phyloP scores from a whole-genome alignment of 2,329 filamentous ascomycete genomes.

The Penicillium polonicum region DNA sequence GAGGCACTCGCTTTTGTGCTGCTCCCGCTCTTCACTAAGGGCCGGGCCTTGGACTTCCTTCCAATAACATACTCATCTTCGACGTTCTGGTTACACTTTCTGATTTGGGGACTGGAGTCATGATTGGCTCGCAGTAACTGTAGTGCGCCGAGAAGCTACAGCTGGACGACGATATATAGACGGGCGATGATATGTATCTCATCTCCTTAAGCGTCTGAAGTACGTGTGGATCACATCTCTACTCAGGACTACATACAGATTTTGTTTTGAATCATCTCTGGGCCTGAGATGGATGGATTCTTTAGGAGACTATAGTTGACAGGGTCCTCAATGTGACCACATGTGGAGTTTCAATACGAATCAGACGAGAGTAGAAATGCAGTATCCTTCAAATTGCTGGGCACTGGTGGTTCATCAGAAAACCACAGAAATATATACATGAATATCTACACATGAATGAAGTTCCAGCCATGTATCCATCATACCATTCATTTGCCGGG shows the following conservation, averaged over 20 bases:
- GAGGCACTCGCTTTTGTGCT: background rate
- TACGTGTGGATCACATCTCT: background rate
- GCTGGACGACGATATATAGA: background rate
- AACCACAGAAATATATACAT: too few species aligned
- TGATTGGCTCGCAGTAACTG: background rate
- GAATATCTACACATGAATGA: background rate
- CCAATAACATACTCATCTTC: background rate
- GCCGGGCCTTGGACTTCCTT: accelerated
- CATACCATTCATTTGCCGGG: background rate
- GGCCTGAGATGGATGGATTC: background rate
- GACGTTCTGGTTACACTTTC: accelerated
- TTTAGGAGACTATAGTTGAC: background rate
- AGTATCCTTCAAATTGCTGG: background rate
- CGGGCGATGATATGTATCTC: background rate
- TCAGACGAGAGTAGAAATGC: background rate
- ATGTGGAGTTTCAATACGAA: background rate
- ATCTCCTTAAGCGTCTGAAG: background rate
- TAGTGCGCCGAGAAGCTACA: background rate
- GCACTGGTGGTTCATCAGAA: accelerated
- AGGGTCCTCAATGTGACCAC: background rate
- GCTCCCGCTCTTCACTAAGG: background rate
- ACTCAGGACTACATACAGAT: background rate
- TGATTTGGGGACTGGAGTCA: background rate
- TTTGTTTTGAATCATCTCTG: background rate
- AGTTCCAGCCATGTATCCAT: background rate